phyloP scores from a whole-genome alignment of 805 yeast species.

The Cyberlindnera bimundalis region DNA sequence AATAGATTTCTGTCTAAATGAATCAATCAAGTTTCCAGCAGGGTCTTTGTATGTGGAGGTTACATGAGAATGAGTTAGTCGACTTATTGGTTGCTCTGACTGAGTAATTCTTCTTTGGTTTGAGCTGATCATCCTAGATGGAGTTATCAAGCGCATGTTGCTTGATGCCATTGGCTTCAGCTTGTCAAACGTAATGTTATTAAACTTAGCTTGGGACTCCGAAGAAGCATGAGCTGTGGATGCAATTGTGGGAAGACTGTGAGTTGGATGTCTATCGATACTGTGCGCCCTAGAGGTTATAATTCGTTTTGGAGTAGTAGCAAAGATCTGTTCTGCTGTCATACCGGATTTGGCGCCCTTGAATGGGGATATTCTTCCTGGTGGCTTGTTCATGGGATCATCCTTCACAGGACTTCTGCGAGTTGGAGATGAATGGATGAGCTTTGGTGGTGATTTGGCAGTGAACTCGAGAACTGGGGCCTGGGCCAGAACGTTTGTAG shows the following conservation, averaged over 20 bases:
- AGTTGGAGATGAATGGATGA: not conserved
- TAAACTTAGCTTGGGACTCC: too few relatives aligned
- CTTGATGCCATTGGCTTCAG: slow-evolving; percentile 31
- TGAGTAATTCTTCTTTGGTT: slow-evolving; percentile 23
- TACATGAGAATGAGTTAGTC: slow-evolving; percentile 11
- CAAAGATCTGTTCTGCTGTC: slow-evolving; percentile 19
- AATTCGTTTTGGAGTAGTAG: slow-evolving; percentile 31
- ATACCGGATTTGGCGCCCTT: slow-evolving; percentile 19
- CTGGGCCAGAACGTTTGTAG: slow-evolving; percentile 6
- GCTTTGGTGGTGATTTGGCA: slow-evolving; percentile 19
- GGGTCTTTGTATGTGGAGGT: slow-evolving; percentile 12
- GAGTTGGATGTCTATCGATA: slow-evolving; percentile 25
- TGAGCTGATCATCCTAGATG: slow-evolving; percentile 30
- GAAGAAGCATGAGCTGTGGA: too few relatives aligned
- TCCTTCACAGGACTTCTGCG: slow-evolving; percentile 10
- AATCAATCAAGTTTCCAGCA: slow-evolving; percentile 19
- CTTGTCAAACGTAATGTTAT: slow-evolving; percentile 25
- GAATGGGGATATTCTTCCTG: slow-evolving; percentile 26
- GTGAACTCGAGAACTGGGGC: slow-evolving; percentile 18
- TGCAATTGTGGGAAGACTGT: too few relatives aligned
- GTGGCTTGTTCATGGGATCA: slow-evolving; percentile 18
- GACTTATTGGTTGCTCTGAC: slow-evolving; percentile 26
- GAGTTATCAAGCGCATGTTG: slow-evolving; percentile 20
- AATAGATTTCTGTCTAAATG: slow-evolving; percentile 17
- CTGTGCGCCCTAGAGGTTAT: slow-evolving; percentile 26